Evolutionary conservation across 2,329 filamentous ascomycete genomes (phyloP).

Genomic region (Chrysoporthe austroafricana): DNA sequence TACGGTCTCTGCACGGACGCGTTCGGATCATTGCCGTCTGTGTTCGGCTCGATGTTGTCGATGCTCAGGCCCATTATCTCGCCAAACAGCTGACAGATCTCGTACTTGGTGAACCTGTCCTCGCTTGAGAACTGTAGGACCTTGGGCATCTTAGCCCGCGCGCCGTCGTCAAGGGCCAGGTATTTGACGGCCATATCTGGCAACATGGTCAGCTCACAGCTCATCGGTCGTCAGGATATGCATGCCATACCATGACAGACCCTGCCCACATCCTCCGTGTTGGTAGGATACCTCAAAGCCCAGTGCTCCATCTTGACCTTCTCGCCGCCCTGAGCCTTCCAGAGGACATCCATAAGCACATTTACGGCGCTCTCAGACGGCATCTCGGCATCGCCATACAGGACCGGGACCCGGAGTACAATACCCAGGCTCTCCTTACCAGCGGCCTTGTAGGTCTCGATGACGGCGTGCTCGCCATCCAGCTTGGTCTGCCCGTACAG

Average conservation of each 20-base stretch:
- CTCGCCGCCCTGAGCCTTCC: conserved; percentile 69
- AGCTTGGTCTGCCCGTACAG: conserved; percentile 69
- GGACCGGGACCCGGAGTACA: conserved; percentile 78
- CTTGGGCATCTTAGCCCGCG: conserved; percentile 61
- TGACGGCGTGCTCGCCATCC: conserved; percentile 65
- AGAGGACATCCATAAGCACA: conserved; percentile 74
- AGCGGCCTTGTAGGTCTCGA: conserved; percentile 60
- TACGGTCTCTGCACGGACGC: conserved; percentile 78
- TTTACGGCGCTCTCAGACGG: conserved; percentile 83
- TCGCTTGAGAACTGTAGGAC: conserved; percentile 87
- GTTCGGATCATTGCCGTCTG: conserved; percentile 72
- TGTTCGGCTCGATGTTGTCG: conserved; percentile 69
- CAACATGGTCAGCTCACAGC: conserved; percentile 19
- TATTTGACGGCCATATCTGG: conserved; percentile 74
- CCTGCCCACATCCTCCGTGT: conserved; percentile 83
- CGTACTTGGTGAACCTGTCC: conserved; percentile 85
- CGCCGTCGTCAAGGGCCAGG: conserved; percentile 45
- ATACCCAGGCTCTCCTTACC: conserved; percentile 61
- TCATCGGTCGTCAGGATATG: conserved; percentile 21
- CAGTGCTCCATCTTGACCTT: conserved; percentile 84
- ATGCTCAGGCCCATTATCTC: conserved; percentile 78
- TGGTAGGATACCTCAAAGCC: conserved; percentile 82
- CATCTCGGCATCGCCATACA: conserved; percentile 77
- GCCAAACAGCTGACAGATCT: conserved; percentile 79
- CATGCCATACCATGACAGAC: conserved; percentile 66